Conservation (phyloP, 768 basidiomycete genomes). For the Phaffia tasmanica region DNA sequence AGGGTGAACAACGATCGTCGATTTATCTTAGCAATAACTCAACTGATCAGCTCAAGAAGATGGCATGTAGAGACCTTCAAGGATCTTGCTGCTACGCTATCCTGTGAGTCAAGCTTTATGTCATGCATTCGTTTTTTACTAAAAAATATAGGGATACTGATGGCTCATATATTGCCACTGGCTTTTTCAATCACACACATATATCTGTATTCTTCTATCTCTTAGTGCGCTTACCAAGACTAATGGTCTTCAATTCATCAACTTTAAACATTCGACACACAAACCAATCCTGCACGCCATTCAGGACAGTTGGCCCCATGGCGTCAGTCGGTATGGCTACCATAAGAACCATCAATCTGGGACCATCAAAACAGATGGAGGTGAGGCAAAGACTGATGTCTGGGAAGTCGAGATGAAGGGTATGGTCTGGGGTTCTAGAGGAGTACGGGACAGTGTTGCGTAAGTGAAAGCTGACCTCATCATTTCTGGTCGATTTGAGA, state of each 20-base stretch:
- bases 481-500: not conserved
- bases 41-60: too few species aligned
- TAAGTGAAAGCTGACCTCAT: not conserved
- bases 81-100: too few species aligned
- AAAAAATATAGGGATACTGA: too few species aligned
- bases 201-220: not conserved
- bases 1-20: too few species aligned
- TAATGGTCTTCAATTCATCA: conserved; percentile 26
- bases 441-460: conserved; percentile 7
- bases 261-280: conserved; percentile 10
- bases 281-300: conserved; percentile 17
- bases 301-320: conserved; percentile 17
- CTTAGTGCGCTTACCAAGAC: conserved; percentile 2
- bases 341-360: conserved; percentile 10
- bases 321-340: conserved; percentile 6
- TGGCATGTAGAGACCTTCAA: too few species aligned
- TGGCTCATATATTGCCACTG: too few species aligned
- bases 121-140: too few species aligned
- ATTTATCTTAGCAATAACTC: too few species aligned
- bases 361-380: conserved; percentile 2
- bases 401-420: conserved; percentile 25
- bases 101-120: too few species aligned
- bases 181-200: too few species aligned
- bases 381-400: conserved; percentile 11
- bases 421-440: conserved; percentile 13